Base-by-base conservation (phyloP, 140 eudicot species). In the Cichorium intybus region DNA sequence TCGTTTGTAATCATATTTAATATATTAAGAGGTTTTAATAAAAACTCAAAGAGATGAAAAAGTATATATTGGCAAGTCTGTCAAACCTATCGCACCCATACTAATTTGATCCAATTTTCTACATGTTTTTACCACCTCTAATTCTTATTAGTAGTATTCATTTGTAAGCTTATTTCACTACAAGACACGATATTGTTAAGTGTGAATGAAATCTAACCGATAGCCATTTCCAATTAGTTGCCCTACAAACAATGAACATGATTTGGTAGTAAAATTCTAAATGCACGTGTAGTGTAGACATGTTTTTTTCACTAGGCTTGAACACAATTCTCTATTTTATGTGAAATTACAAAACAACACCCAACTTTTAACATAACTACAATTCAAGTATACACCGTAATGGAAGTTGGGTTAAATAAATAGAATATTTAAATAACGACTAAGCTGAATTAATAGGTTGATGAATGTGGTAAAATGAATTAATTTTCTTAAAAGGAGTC, bases 261-360 rank as follows among this genome's bases (percentile, higher is more conserved):
- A 60, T 49, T 20, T 49, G 31, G 10, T 21, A 31, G 23, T 4
- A 5, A 16, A 28, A 18, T 49, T 35, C 24, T 8, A 20, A 31
- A n/a, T 21, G 58, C 71, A 65, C 21, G 33, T 65, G 60, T 50
- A 29, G 47, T 50, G 71, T 65, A 65, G 16, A 50, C 49, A 18
- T 53, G 16, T 20, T 3, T 65, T 49, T 33, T 15, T 0, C 0
- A 14, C 29, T 33, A 28, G 20, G 48, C 29, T 16, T 33, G 33
- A 28, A 18, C 33, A 48, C 23, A 24, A 12, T 47, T 49, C 18
- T 11, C 3, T 9, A 3, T 28, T 12, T 2, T 20, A 64, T 51
- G 3, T 48, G 47, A 28, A 47, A 33, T 29, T 48, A 49, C 60
- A 7, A 28, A 28, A 64, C 11, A 27, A 47, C 22, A 46, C 11